Percentiles rank a stretch among this genome's conserved stretches.
Evolutionary conservation across 2,329 filamentous ascomycete genomes (phyloP).

Genomic region (Penicillium frequentans): DNA sequence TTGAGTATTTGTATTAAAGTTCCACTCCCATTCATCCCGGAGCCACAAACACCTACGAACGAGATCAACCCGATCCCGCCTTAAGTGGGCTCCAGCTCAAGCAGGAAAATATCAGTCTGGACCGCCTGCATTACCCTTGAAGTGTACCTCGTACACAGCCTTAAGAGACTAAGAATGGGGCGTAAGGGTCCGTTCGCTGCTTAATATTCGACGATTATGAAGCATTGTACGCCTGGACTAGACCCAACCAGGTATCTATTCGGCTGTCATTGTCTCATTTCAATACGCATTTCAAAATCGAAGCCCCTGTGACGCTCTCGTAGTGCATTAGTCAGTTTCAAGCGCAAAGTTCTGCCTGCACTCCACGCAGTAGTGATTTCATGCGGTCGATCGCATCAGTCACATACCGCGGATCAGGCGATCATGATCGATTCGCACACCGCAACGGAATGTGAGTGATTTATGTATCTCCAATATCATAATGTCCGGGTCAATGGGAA

Average conservation of each 20-base stretch:
- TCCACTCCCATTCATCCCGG: background rate
- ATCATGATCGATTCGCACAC: background rate
- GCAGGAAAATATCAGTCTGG: background rate
- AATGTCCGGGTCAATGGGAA: background rate
- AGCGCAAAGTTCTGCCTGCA: background rate
- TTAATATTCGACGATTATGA: background rate
- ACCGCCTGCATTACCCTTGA: background rate
- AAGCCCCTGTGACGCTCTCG: background rate
- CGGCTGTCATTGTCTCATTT: background rate
- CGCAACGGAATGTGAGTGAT: background rate
- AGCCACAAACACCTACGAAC: background rate
- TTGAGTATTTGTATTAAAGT: background rate
- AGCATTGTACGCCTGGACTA: background rate
- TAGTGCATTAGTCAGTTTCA: background rate
- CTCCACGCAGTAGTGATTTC: background rate
- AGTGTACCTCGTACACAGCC: background rate
- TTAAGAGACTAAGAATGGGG: background rate
- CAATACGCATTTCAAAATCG: background rate
- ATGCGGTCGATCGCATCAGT: background rate
- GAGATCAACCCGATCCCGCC: background rate
- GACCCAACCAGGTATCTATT: background rate
- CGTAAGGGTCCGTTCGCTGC: background rate
- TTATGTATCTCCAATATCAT: background rate
- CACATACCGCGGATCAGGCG: background rate
- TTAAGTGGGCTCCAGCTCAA: background rate